Conservation (phyloP, 2,329 filamentous ascomycete species). For the Colletotrichum sp. region DNA sequence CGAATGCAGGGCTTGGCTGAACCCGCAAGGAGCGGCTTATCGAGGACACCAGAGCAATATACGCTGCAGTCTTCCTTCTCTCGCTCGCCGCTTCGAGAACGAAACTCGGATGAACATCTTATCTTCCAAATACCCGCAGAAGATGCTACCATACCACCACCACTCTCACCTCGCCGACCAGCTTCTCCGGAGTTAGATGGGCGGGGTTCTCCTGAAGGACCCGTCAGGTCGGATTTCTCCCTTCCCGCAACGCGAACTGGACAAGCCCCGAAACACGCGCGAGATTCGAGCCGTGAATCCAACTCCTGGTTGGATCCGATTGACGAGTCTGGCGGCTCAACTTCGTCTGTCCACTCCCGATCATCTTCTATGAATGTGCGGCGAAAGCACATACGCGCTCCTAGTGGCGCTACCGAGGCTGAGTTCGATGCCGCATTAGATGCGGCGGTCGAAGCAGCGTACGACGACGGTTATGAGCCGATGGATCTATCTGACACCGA, state of each 20-base stretch:
- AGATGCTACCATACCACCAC: conserved; percentile 70
- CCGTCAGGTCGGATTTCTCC: conserved; percentile 41
- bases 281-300: conserved; percentile 76
- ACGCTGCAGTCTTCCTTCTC: conserved; percentile 61
- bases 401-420: conserved; percentile 78
- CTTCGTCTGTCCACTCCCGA: conserved; percentile 81
- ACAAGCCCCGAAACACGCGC: conserved; percentile 44
- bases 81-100: conserved; percentile 48
- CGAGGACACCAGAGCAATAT: conserved; percentile 25
- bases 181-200: conserved; percentile 38
- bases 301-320: conserved; percentile 95
- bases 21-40: conserved; percentile 6
- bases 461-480: conserved; percentile 88
- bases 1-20: conserved; percentile 9
- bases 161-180: conserved; percentile 69
- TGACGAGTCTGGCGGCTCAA: conserved; percentile 84
- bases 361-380: conserved; percentile 73
- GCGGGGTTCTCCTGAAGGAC: conserved; percentile 20
- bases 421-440: conserved; percentile 95
- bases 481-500: conserved; percentile 48
- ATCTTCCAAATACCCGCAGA: conserved; percentile 57
- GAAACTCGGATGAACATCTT: conserved; percentile 31
- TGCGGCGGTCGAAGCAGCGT: conserved; percentile 94
- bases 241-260: conserved; percentile 28
- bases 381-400: conserved; percentile 71